Percentiles rank a stretch among this genome's conserved stretches.
Evolutionary conservation across 495 filamentous ascomycete genomes (phyloP).

Genomic region (Mycothermus thermophilus): DNA sequence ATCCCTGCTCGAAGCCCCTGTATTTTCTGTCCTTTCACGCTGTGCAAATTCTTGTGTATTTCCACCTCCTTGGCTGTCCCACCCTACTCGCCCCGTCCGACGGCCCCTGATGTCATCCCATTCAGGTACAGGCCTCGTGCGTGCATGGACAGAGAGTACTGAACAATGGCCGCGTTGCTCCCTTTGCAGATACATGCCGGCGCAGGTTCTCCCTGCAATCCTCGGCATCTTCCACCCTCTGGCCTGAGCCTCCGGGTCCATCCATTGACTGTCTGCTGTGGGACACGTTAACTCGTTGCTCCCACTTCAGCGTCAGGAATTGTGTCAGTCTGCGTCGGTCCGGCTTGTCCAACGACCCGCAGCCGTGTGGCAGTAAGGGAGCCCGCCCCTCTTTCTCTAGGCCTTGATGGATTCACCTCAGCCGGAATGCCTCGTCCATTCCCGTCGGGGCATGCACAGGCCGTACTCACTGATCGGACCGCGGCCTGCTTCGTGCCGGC

Average conservation of each 20-base stretch:
- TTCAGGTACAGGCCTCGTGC: slow-evolving; percentile 19
- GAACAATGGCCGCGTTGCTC: slow-evolving; percentile 21
- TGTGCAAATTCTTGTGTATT: slow-evolving; percentile 12
- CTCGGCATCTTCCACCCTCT: slow-evolving; percentile 43
- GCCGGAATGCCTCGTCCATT: slow-evolving; percentile 7
- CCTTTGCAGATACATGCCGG: slow-evolving; percentile 34
- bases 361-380: slow-evolving; percentile 58
- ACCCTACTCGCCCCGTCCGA: slow-evolving; percentile 1
- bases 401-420: slow-evolving; percentile 3
- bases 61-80: slow-evolving; percentile 5
- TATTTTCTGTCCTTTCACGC: slow-evolving; percentile 6
- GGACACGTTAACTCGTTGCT: slow-evolving; percentile 64
- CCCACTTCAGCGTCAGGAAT: slow-evolving; percentile 39
- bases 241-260: slow-evolving; percentile 27
- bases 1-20: no score
- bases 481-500: no score
- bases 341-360: slow-evolving; percentile 26
- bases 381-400: slow-evolving; percentile 14
- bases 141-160: slow-evolving; percentile 7
- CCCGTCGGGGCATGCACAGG: no score
- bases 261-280: slow-evolving; percentile 37
- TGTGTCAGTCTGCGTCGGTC: slow-evolving; percentile 38
- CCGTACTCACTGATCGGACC: no score
- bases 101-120: slow-evolving; percentile 15
- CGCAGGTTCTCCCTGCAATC: slow-evolving; percentile 23